Base-by-base conservation (phyloP, 2,329 filamentous ascomycete genomes). In the Paecilomyces niveus region DNA sequence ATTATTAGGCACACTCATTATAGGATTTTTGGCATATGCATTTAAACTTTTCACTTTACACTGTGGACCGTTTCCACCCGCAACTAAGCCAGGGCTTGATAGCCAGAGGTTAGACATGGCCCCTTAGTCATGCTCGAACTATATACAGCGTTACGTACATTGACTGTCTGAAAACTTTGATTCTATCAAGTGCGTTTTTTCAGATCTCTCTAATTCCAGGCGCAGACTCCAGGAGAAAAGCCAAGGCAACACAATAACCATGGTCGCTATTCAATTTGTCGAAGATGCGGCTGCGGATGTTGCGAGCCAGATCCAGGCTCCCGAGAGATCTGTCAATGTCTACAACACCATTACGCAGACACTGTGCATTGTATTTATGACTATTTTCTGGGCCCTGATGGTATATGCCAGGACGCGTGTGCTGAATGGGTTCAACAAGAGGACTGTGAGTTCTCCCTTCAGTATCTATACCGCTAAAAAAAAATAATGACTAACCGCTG, bases 311-410 rank as follows among this genome's bases (percentile, higher is more conserved):
- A 21, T 7, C 50, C 50, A 24, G 50, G 21, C 58, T 4, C 59
- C 67, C n/a, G 59, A 68, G 45, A 54, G n/a, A 31, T 58, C 59
- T 33, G 60, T 68, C n/a, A 64, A 70, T 32, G 60, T 57, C 22
- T 69, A 65, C 66, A 67, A 71, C 53, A 62, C 58, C 35, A 63
- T 57, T 5, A 67, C 64, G 3, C 69, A 70, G 59, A 61, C 65
- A 53, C 31, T 70, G 55, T 70, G 68, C 49, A 69, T 70, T 11
- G 52, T 62, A 18, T 55, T 57, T 1, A 71, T 67, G 63, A 66
- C 64, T 3, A 13, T 66, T 4, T 69, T 68, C 58, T 70, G 68
- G 35, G 56, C 50, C 1, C 29, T 70, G 15, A 63, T 68, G 8
- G 59, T 63, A 50, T 71, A 65, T 51, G 65, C 67, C 9, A 62